Percentiles rank a stretch among this genome's conserved stretches.
Evolutionary conservation across 1,284 basidiomycete species (phyloP).

Genomic region (Schizophyllum commune): DNA sequence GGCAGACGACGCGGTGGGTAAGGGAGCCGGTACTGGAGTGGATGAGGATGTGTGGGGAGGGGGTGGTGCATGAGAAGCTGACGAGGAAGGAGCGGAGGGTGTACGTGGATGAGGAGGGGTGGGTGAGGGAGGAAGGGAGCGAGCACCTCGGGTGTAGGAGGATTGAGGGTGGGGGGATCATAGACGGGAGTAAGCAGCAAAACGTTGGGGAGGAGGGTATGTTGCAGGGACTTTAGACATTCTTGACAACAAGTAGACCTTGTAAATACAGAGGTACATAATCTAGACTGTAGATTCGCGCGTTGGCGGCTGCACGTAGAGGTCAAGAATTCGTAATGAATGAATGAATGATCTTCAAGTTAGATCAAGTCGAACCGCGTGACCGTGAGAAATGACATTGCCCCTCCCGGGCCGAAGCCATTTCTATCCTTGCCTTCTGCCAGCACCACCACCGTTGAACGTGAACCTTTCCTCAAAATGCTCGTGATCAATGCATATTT

Average conservation of each 20-base stretch:
- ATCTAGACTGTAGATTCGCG: background rate
- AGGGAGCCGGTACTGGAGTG: conserved; percentile 70
- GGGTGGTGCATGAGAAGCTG: conserved; percentile 31
- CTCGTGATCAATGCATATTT: too few species aligned
- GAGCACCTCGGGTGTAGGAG: conserved; percentile 40
- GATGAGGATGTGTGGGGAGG: conserved; percentile 53
- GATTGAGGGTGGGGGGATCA: conserved; percentile 30
- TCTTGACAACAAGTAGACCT: conserved; percentile 16
- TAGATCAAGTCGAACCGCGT: too few species aligned
- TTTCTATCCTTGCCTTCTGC: too few species aligned
- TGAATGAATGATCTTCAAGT: too few species aligned
- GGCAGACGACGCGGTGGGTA: conserved; percentile 58
- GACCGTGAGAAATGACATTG: too few species aligned
- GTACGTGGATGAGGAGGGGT: conserved; percentile 45
- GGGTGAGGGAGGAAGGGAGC: conserved; percentile 47
- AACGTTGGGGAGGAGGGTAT: conserved; percentile 30
- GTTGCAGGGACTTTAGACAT: conserved; percentile 31
- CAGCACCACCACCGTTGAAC: too few species aligned
- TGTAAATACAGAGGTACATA: background rate
- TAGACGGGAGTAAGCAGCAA: conserved; percentile 20
- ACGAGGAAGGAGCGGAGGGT: conserved; percentile 21
- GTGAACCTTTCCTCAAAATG: too few species aligned
- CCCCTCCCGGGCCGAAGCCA: too few species aligned
- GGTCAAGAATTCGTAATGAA: too few species aligned
- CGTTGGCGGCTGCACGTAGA: too few species aligned